Evolutionary conservation across 345 rosid genomes (phyloP), one percentile per base, ranked within the genome.

Genomic region (Ricinus communis): DNA sequence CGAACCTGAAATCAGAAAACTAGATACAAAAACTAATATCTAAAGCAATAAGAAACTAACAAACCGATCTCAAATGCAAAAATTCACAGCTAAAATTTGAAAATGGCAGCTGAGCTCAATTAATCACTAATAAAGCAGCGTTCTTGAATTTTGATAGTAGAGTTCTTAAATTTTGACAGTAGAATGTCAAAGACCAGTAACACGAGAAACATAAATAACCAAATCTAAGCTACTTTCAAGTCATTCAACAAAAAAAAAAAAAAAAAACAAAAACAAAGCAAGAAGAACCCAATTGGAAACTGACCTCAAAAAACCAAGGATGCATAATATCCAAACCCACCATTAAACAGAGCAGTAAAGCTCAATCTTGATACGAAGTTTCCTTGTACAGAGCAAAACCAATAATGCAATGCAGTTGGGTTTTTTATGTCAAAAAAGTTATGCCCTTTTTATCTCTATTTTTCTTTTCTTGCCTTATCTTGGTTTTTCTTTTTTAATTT

Each of bases 201-300:
- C 14, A 13, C 21, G 49, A n/a, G 12, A 49, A 12, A 57, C n/a
- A n/a, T n/a, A 30, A 49, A 51, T 30, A 38, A 14, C 33, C 73
- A 77, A 72, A 67, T 52, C 65, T 19, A 62, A 77, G 62, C 61
- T 14, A 21, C 41, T 62, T n/a, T 21, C 53, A 33, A 9, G 45
- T 19, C 66, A 67, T 72, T 56, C 54, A 71, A 59, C 4, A 33
- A 57, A 8, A 8, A 43, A 43, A 1, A 9, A 38, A 38, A 38
- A n/a, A n/a, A 41, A 56, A 4, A 4, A 38, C 4, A 4, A 9
- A 38, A 43, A 43, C 1, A 43, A 80, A 77, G 49, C 24, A 75
- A 72, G 45, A 50, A 69, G 51, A 79, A 71, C 73, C 78, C 77
- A 69, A 66, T 76, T 30, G 66, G 50, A 68, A 81, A 77, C 65